Percentiles rank a stretch among this genome's conserved stretches.
phyloP scores from a whole-genome alignment of 352 stramenopile genomes.

The Detonula confervacea region DNA sequence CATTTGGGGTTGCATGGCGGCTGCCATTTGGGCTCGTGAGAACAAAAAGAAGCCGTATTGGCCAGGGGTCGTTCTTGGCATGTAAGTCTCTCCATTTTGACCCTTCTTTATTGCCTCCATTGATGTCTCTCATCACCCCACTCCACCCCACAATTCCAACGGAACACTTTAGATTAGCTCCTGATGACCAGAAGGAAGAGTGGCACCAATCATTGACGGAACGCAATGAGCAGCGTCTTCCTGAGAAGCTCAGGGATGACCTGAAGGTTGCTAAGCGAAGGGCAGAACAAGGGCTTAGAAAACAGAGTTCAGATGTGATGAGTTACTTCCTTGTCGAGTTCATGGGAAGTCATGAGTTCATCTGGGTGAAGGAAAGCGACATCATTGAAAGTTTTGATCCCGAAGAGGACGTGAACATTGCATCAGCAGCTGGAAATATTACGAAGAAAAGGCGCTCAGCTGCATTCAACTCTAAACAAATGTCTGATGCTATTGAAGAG shows the following conservation, averaged over 20 bases:
- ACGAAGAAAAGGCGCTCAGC: conserved; percentile 75
- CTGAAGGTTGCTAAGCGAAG: conserved; percentile 67
- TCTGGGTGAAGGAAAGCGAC: conserved; percentile 80
- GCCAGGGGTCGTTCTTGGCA: conserved; percentile 82
- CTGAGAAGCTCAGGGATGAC: conserved; percentile 72
- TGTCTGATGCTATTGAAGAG: conserved; percentile 71
- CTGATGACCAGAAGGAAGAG: conserved; percentile 76
- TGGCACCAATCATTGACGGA: conserved; percentile 77
- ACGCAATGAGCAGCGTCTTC: conserved; percentile 74
- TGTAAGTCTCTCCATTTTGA: too few species aligned
- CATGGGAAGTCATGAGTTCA: conserved; percentile 84
- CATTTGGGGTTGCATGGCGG: conserved; percentile 84
- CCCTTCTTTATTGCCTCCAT: background rate
- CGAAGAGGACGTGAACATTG: conserved; percentile 70
- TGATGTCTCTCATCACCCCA: background rate
- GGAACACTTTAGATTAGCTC: conserved; percentile 52
- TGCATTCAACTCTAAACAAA: conserved; percentile 52
- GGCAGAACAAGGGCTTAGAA: conserved; percentile 65
- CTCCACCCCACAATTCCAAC: background rate
- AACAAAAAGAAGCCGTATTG: conserved; percentile 83
- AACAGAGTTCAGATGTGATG: conserved; percentile 60
- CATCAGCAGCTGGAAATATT: conserved; percentile 40
- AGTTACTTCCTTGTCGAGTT: conserved; percentile 86
- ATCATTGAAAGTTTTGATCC: conserved; percentile 84
- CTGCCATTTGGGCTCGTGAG: conserved; percentile 79